A percentile compares a stretch with the other conserved stretches of the same genome.
Evolutionary conservation across 2,329 filamentous ascomycete genomes (phyloP).

Genomic region (Coleophoma cylindrospora): DNA sequence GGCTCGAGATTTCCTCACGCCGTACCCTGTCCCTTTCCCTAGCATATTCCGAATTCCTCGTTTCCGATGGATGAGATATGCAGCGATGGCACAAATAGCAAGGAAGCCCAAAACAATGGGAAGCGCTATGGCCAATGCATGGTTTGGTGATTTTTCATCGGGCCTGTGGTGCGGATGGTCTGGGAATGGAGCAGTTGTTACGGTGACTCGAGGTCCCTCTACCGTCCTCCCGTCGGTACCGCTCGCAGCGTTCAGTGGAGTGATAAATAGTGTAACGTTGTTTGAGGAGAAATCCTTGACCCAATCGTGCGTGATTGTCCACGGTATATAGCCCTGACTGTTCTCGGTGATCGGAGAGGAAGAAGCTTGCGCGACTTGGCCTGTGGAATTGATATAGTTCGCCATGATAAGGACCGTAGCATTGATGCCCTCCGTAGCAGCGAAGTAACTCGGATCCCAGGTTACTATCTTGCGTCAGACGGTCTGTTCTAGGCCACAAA

Average conservation of each 20-base stretch:
- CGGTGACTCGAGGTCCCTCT: constrained; percentile 17
- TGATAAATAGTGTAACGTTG: constrained; percentile 21
- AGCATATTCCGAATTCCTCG: constrained; percentile 23
- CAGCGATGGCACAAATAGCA: constrained; percentile 16
- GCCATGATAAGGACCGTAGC: constrained; percentile 18
- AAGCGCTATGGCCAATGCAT: constrained; percentile 22
- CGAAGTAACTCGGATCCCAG: constrained; percentile 22
- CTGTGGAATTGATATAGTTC: constrained; percentile 22
- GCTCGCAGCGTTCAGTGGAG: constrained; percentile 10
- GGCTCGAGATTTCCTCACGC: constrained; percentile 19
- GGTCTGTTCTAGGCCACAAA: background rate
- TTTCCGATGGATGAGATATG: constrained; percentile 20
- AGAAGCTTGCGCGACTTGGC: constrained; percentile 20
- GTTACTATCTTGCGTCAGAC: constrained; percentile 16
- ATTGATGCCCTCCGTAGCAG: constrained; percentile 11
- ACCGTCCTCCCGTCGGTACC: constrained; percentile 7
- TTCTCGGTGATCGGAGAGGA: constrained; percentile 14
- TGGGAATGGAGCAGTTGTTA: constrained; percentile 12
- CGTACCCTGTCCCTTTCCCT: constrained; percentile 22
- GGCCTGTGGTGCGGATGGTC: constrained; percentile 14
- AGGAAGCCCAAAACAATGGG: constrained; percentile 18
- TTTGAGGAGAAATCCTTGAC: constrained; percentile 15
- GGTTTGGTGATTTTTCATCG: constrained; percentile 14
- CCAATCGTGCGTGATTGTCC: constrained; percentile 20
- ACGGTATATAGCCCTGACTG: constrained; percentile 16